A percentile compares a stretch with the other conserved stretches of the same genome.
Conservation (phyloP, 73 alveolate species). For the Stentor roeselii region DNA sequence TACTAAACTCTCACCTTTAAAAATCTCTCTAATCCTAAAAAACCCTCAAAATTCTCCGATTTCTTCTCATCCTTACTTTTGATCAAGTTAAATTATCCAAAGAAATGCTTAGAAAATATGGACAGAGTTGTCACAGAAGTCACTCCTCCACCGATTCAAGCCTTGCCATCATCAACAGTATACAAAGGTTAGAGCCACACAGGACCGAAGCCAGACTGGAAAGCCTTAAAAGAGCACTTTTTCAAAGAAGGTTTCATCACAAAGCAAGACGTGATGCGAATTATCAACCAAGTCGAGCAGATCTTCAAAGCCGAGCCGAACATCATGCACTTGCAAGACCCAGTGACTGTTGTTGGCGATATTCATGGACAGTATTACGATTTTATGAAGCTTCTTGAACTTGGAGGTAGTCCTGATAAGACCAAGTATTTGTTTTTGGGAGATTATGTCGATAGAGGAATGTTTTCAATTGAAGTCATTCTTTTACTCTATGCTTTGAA, state of each 20-base stretch:
- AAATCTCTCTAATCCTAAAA: no score
- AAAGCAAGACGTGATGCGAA: slow-evolving; percentile 49
- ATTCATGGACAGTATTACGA: slow-evolving; percentile 60
- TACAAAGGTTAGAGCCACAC: background rate
- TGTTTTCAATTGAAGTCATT: slow-evolving; percentile 72
- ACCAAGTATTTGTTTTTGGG: slow-evolving; percentile 85
- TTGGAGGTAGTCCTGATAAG: slow-evolving; percentile 84
- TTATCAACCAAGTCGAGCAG: slow-evolving; percentile 37
- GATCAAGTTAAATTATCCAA: no score
- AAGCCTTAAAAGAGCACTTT: slow-evolving; percentile 55
- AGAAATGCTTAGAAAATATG: no score
- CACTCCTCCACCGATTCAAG: background rate
- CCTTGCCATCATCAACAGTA: background rate
- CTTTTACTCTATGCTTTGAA: slow-evolving; percentile 62
- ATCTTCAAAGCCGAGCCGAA: slow-evolving; percentile 70
- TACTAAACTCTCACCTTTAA: no score
- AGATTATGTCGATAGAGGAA: slow-evolving; percentile 86
- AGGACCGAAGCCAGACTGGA: slow-evolving; percentile 66
- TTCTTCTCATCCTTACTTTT: no score
- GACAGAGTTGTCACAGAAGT: background rate
- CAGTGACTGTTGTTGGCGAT: slow-evolving; percentile 89
- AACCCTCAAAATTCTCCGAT: no score
- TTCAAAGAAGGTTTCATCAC: slow-evolving; percentile 62
- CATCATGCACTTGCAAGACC: slow-evolving; percentile 62
- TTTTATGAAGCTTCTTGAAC: slow-evolving; percentile 38